Base-by-base conservation (phyloP, 345 rosid species). In the Microcos paniculata region DNA sequence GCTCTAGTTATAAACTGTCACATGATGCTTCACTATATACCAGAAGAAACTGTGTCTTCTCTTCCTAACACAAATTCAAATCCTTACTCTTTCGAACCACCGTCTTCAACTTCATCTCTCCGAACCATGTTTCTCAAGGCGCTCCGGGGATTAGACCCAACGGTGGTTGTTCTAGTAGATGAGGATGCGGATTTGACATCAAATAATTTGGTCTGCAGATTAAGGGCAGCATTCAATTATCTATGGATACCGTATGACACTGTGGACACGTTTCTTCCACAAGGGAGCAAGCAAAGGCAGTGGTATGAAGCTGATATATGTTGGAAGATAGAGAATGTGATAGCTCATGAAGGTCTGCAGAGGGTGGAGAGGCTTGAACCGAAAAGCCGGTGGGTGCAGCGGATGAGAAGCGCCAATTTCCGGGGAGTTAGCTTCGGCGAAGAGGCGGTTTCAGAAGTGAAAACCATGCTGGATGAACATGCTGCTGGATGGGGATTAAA, bases 181-280 rank as follows among this genome's bases (percentile, higher is more conserved):
- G 99, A 95, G 79, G 97, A 93, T 71, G 93, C 89, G 11, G 97
- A 93, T 78, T 84, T 95, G 24, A 91, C 96, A 14, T 84, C 94
- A 0, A 90, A 57, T 48, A 83, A 87, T 68, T 76, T 95, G 35
- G 90, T 86, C 48, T 72, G 84, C 10, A 88, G 97, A 78, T 69
- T 93, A 74, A 81, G 88, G 74, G 85, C 96, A 4, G 91, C 93
- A 35, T 93, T 89, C 76, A 89, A 88, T 69, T 91, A 91, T 78
- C 79, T 95, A 51, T 95, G 98, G 99, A 95, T 95, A n/a, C 96
- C 94, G 6, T 95, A 88, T 64, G 99, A 95, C 57, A 85, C 93
- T 0, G 89, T 90, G 28, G 99, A 91, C 23, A 88, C 96, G 13
- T 91, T 91, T 80, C 81, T 90, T 28, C 89, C 91, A 0, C 80